These are phyloP conservation scores for Pichiaceae sp. DNA, from an alignment of 1,139 yeast species.

Conservation along the genomic window DNA sequence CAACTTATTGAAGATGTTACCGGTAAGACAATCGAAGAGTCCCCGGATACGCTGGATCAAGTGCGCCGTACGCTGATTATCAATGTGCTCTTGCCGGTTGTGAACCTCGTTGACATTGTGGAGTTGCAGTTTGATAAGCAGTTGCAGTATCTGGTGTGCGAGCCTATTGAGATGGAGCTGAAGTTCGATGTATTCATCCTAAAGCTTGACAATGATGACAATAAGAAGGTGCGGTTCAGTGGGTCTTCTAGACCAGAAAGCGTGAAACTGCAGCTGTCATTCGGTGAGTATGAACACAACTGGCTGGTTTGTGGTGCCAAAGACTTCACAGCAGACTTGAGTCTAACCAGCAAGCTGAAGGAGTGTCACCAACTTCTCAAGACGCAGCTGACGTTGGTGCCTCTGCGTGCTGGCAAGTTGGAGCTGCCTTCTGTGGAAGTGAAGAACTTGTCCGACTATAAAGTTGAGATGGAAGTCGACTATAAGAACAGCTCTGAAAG, in stretches of 20 bases:
- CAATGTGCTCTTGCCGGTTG: constrained; percentile 43
- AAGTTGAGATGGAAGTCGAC: constrained; percentile 48
- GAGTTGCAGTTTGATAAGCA: constrained; percentile 34
- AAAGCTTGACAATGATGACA: constrained; percentile 10
- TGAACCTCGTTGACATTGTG: constrained; percentile 42
- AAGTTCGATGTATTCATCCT: constrained; percentile 14
- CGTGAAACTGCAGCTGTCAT: constrained; percentile 28
- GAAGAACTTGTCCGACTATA: constrained; percentile 21
- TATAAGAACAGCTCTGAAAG: constrained; percentile 62
- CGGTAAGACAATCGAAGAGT: constrained; percentile 4
- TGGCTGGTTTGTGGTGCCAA: constrained; percentile 71
- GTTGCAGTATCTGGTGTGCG: constrained; percentile 51
- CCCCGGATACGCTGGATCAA: constrained; percentile 2
- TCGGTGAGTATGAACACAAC: constrained; percentile 31
- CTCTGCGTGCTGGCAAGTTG: constrained; percentile 69
- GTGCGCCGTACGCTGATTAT: constrained; percentile 28
- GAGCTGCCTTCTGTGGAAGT: constrained; percentile 59
- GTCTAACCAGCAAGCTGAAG: constrained; percentile 14
- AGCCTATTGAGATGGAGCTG: constrained; percentile 42
- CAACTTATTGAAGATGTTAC: constrained; percentile 6
- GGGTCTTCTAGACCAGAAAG: constrained; percentile 13
- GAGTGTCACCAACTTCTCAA: constrained; percentile 4
- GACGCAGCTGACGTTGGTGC: constrained; percentile 49
- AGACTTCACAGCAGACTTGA: constrained; percentile 29
- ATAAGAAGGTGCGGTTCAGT: constrained; percentile 24